phyloP scores from a whole-genome alignment of 2,329 filamentous ascomycete genomes.

The Truncatella angustata region DNA sequence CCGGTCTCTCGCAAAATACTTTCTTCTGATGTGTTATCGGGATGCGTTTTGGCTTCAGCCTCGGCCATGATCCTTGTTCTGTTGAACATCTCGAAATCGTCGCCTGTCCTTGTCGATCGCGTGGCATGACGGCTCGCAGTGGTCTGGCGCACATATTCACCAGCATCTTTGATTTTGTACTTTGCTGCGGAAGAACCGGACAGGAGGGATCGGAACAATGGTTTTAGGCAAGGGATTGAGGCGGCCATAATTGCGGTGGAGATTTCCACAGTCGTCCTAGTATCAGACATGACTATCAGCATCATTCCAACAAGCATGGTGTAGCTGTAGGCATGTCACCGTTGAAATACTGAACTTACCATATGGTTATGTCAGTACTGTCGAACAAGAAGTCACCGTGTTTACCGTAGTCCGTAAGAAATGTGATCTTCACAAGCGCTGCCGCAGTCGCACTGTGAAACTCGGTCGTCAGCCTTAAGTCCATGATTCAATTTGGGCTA shows the following conservation, averaged over 20 bases:
- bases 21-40: background rate
- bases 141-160: background rate
- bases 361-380: background rate
- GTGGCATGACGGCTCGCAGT: background rate
- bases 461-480: too few relatives aligned
- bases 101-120: background rate
- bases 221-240: background rate
- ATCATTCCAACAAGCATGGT: background rate
- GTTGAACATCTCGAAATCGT: background rate
- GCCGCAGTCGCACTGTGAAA: too few relatives aligned
- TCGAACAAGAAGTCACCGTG: background rate
- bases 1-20: background rate
- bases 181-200: background rate
- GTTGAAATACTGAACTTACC: background rate
- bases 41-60: background rate
- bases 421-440: too few relatives aligned
- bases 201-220: background rate
- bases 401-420: too few relatives aligned
- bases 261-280: background rate
- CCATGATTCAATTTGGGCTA: too few relatives aligned
- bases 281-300: background rate
- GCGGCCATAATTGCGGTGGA: background rate
- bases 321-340: background rate
- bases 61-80: background rate
- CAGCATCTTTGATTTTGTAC: background rate